Conservation (phyloP, 2,329 filamentous ascomycete species). For the Macroventuria anomochaeta region DNA sequence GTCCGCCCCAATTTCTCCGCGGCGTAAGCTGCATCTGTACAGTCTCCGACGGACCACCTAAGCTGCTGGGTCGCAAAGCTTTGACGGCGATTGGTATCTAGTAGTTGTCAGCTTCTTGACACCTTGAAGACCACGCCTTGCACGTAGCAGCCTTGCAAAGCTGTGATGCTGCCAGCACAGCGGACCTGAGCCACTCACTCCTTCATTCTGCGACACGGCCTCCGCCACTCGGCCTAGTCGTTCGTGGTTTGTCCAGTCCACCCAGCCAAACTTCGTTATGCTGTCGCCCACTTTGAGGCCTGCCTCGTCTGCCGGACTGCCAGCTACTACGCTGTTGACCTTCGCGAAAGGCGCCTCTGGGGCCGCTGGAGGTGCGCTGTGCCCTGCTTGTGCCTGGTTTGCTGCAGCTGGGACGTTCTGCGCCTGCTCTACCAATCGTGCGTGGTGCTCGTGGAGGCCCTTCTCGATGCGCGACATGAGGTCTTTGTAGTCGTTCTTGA, state of each 20-base stretch:
- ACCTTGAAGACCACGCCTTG: neutral
- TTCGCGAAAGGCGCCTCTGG: slow-evolving; percentile 78
- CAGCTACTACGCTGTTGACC: slow-evolving; percentile 80
- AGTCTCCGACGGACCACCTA: slow-evolving; percentile 52
- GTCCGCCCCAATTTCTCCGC: slow-evolving; percentile 83
- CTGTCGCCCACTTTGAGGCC: slow-evolving; percentile 81
- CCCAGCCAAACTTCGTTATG: slow-evolving; percentile 83
- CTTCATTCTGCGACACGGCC: slow-evolving; percentile 87
- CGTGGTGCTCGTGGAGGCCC: slow-evolving; percentile 88
- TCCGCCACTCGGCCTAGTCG: slow-evolving; percentile 85
- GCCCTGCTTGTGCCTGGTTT: slow-evolving; percentile 26
- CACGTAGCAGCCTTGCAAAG: slow-evolving; percentile 10
- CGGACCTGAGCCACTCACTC: slow-evolving; percentile 64
- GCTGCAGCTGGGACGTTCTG: slow-evolving; percentile 47
- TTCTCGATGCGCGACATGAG: slow-evolving; percentile 85
- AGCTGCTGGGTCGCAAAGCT: slow-evolving; percentile 57
- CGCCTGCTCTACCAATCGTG: slow-evolving; percentile 62
- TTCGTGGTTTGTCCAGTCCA: slow-evolving; percentile 85
- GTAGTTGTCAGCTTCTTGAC: slow-evolving; percentile 30
- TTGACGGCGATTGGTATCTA: slow-evolving; percentile 76
- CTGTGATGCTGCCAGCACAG: slow-evolving; percentile 16
- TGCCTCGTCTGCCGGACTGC: slow-evolving; percentile 81
- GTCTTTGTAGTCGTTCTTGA: slow-evolving; percentile 92
- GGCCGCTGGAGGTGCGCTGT: slow-evolving; percentile 37
- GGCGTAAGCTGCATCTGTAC: slow-evolving; percentile 77